Percentiles rank a stretch among this genome's conserved stretches.
phyloP scores from a whole-genome alignment of 2,329 filamentous ascomycete species.

The Penicillium sp. region DNA sequence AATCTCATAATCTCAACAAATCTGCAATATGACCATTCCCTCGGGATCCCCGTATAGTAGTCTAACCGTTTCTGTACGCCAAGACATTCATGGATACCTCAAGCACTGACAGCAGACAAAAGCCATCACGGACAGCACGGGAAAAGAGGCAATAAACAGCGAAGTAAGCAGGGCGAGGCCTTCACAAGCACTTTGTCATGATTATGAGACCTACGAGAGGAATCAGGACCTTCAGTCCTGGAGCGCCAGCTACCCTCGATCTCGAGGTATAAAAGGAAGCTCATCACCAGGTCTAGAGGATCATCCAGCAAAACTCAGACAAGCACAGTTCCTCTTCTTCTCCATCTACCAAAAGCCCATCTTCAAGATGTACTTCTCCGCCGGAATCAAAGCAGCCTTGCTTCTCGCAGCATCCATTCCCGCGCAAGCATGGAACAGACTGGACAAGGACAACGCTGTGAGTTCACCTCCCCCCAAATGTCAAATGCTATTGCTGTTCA shows the following conservation, averaged over 20 bases:
- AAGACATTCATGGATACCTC: background rate
- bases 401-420: slow-evolving; percentile 21
- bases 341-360: background rate
- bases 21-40: background rate
- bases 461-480: background rate
- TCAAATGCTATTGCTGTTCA: too few relatives aligned
- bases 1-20: background rate
- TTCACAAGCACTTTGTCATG: background rate
- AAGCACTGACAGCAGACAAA: background rate
- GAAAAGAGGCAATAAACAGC: background rate
- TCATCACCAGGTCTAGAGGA: background rate
- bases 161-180: background rate
- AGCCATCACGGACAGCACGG: background rate
- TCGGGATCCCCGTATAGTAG: background rate
- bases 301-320: background rate
- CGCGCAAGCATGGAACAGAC: slow-evolving; percentile 26
- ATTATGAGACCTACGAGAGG: background rate
- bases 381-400: slow-evolving; percentile 27
- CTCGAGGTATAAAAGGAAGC: slow-evolving; percentile 2
- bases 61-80: slow-evolving; percentile 1
- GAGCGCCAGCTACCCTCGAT: background rate
- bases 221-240: background rate
- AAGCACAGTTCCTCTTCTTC: background rate
- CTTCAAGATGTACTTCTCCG: slow-evolving; percentile 13
- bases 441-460: slow-evolving; percentile 29